Conservation (phyloP, 139 green algal species). For the Zygnema circumcarinatum region DNA sequence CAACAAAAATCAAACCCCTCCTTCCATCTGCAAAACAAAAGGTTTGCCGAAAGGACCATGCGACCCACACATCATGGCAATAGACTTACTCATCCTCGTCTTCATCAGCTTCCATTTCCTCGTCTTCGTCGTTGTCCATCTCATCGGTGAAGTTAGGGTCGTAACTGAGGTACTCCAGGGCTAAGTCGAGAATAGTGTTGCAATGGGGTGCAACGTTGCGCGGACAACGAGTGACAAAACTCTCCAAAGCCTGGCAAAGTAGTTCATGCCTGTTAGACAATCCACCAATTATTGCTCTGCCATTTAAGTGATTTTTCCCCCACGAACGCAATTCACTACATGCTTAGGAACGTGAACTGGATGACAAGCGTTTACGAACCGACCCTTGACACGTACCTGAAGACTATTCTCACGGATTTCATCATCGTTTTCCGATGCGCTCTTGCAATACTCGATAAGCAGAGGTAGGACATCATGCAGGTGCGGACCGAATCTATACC, state of each 20-base stretch:
- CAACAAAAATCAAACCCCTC: no score
- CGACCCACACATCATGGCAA: no score
- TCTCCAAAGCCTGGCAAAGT: slow-evolving; percentile 78
- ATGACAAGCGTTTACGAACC: no score
- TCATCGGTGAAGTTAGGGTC: slow-evolving; percentile 92
- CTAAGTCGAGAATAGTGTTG: slow-evolving; percentile 59
- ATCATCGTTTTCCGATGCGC: slow-evolving; percentile 71
- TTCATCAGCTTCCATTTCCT: slow-evolving; percentile 68
- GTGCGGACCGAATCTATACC: slow-evolving; percentile 80
- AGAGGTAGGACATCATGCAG: slow-evolving; percentile 74
- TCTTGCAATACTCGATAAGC: slow-evolving; percentile 69
- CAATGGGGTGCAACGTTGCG: slow-evolving; percentile 58
- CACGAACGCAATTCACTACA: no score
- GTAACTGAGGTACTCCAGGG: slow-evolving; percentile 74
- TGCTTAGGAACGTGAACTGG: no score
- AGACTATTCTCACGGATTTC: slow-evolving; percentile 86
- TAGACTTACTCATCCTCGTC: slow-evolving; percentile 61
- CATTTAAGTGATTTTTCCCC: no score
- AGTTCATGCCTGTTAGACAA: slow-evolving; percentile 11
- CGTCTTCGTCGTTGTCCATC: slow-evolving; percentile 68
- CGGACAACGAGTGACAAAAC: slow-evolving; percentile 78
- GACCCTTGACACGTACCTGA: no score
- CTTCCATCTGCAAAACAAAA: no score
- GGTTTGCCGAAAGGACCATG: no score
- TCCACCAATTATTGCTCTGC: no score